Evolutionary conservation across 805 yeast species (phyloP).

Genomic region (Trichomonascus vanleenenianus): DNA sequence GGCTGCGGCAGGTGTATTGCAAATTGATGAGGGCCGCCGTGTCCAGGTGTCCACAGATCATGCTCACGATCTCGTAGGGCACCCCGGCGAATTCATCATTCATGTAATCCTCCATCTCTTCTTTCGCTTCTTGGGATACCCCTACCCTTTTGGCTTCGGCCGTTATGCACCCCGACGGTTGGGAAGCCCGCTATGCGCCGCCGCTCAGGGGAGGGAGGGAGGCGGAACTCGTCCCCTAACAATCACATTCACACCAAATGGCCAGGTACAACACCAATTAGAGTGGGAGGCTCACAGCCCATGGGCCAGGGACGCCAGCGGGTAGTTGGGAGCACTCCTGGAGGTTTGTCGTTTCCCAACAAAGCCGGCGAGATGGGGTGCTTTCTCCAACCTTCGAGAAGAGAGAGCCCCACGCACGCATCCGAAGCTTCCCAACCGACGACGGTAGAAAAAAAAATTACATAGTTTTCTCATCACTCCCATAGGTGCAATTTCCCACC

Average conservation of each 20-base stretch:
- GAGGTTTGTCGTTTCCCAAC: not conserved
- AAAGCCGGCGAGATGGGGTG: too few relatives aligned
- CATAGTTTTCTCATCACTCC: not conserved
- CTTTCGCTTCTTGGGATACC: too few relatives aligned
- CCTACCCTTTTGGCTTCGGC: too few relatives aligned
- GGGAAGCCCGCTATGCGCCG: too few relatives aligned
- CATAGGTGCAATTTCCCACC: not conserved
- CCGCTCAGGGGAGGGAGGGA: not conserved
- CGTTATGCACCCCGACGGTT: too few relatives aligned
- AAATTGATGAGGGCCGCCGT: not conserved
- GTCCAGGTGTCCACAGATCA: not conserved
- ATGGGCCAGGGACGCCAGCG: too few relatives aligned
- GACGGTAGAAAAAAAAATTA: not conserved
- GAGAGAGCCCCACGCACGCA: not conserved
- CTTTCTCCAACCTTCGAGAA: not conserved
- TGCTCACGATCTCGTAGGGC: not conserved
- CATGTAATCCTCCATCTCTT: too few relatives aligned
- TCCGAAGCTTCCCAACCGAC: not conserved
- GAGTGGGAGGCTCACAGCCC: too few relatives aligned
- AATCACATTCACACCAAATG: not conserved
- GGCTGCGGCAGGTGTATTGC: not conserved
- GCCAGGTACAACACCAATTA: too few relatives aligned
- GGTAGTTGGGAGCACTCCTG: too few relatives aligned
- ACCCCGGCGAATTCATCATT: not conserved
- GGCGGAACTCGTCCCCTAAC: not conserved